phyloP scores from a whole-genome alignment of 768 basidiomycete species.

The Calvatia gigantea region DNA sequence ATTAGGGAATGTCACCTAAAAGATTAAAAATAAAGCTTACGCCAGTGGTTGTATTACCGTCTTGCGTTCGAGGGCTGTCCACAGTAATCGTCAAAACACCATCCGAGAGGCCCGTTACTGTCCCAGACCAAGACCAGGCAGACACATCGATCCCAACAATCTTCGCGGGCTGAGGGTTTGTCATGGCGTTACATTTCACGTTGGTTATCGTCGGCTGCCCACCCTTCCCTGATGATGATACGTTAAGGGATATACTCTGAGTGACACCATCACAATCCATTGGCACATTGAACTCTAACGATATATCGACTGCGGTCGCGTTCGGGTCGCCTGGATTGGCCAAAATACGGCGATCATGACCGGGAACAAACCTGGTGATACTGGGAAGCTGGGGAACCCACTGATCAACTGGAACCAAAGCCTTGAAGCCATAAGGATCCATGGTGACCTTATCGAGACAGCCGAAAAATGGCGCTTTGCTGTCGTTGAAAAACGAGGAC shows the following conservation, averaged over 20 bases:
- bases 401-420: conserved; percentile 60
- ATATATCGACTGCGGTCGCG: conserved; percentile 60
- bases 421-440: conserved; percentile 78
- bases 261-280: conserved; percentile 79
- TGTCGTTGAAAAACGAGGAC: conserved; percentile 58
- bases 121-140: conserved; percentile 71
- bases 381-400: conserved; percentile 74
- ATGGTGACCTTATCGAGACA: conserved; percentile 67
- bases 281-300: conserved; percentile 71
- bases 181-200: conserved; percentile 46
- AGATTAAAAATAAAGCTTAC: conserved; percentile 35
- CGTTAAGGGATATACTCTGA: conserved; percentile 56
- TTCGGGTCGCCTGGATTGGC: conserved; percentile 41
- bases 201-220: conserved; percentile 49
- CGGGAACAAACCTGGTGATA: conserved; percentile 77
- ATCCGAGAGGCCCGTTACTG: conserved; percentile 71
- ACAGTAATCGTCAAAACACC: conserved; percentile 77
- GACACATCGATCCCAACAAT: conserved; percentile 58
- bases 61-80: conserved; percentile 40
- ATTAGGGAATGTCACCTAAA: not conserved
- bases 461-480: conserved; percentile 63
- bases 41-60: conserved; percentile 45
- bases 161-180: conserved; percentile 42
- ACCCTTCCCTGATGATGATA: conserved; percentile 66
- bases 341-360: conserved; percentile 78